Base-by-base conservation (phyloP, 2,329 filamentous ascomycete species). In the Monascus ruber region DNA sequence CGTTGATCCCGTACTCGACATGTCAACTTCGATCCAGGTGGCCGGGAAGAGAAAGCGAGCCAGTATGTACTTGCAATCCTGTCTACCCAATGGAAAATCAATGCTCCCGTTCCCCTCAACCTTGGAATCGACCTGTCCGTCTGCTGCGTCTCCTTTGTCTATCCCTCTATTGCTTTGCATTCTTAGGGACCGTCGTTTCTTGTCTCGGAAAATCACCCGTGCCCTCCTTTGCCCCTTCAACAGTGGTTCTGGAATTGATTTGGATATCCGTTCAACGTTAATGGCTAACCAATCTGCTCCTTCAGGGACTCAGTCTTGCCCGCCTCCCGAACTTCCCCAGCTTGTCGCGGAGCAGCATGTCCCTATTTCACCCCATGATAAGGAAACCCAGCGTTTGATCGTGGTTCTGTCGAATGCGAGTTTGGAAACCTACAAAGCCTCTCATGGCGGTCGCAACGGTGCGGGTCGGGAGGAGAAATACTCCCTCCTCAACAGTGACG, bases 331-430 rank as follows among this genome's bases (percentile, higher is more conserved):
- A 47, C 77, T 98, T 17, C 91, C 91, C 5, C 84, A 89, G 59
- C 78, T 98, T 37, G 86, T 94, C 35, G 89, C 91, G 33, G 89
- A 96, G 64, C 89, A 96, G 62, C 83, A 91, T 58, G 74, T 79
- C 8, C 81, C 89, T 25, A 94, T 98, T 48, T 69, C 87, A 7
- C 70, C 80, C 10, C 82, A 76, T 52, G 91, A 98, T 66, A 95
- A 94, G 66, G 83, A 94, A 64, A 83, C 85, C 9, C 81, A 89
- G 64, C 77, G 91, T 42, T 72, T 98, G 50, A 94, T 98, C 49
- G 91, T 98, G 39, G 88, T 98, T 32, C 76, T 98, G 36, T 94
- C 88, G 49, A 94, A 96, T 73, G 91, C 91, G 47, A 95, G 88
- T 55, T 78, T 98, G 50, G 91, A 98, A 66, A 98, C 91, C 1